Base-by-base conservation (phyloP, 2,329 filamentous ascomycete species). In the Fusarium nisikadoi region DNA sequence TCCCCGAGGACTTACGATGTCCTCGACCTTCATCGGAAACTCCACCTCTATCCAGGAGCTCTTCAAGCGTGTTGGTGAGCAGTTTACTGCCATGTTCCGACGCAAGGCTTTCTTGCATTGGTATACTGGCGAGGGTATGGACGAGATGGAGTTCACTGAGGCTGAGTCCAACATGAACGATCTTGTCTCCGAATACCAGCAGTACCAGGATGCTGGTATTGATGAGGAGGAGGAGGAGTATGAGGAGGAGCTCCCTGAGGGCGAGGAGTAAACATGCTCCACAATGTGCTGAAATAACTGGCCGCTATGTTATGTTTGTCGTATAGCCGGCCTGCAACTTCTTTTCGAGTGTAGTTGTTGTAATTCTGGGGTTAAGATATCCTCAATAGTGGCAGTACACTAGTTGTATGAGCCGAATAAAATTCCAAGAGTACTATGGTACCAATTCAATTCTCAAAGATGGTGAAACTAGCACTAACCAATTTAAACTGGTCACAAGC, bases 31-130 rank as follows among this genome's bases (percentile, higher is more conserved):
- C 80, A 94, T 99, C 78, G 96, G 96, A 83, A 99, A 99, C 92
- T 98, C 95, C 75, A 99, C 96, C 79, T 97, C 95, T 77, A 99
- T 99, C 87, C 96, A 99, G 90, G 96, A 99, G 89, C 93, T 99
- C 80, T 99, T 99, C 93, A 98, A 99, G 94, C 95, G 96, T 91
- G 89, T 99, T 79, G 96, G 96, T 83, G 96, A 99, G 86, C 96
- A 99, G 88, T 99, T 99, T 91, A 95, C 93, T 87, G 96, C 95
- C 84, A 99, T 99, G 96, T 99, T 99, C 93, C 91, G 96, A 88
- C 94, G 96, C 88, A 99, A 98, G 93, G 96, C 96, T 92, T 99
- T 99, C 94, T 94, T 99, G 91, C 96, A 98, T 90, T 99, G 96
- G 96, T 99, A 99, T 89, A 99, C 96, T 91, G 95, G 95, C 83